phyloP scores from a whole-genome alignment of 768 basidiomycete genomes.

The Gyrodon lividus region DNA sequence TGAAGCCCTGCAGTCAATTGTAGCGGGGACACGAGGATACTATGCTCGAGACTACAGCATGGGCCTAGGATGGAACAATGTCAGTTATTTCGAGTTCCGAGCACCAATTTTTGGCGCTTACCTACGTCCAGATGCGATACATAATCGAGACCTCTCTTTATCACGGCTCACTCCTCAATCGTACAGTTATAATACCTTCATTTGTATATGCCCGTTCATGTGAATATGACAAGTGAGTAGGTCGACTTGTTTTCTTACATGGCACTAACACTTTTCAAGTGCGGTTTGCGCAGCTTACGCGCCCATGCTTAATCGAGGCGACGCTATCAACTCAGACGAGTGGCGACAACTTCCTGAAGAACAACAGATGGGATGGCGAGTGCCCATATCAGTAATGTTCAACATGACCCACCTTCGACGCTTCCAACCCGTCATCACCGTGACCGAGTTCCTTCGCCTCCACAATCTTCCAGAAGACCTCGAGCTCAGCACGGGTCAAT shows the following conservation, averaged over 20 bases:
- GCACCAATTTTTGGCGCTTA: conserved; percentile 1
- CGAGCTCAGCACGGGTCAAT: conserved; percentile 39
- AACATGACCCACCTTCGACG: conserved; percentile 41
- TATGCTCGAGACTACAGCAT: conserved; percentile 45
- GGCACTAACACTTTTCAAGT: conserved; percentile 16
- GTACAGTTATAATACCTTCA: conserved; percentile 43
- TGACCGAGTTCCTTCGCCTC: conserved; percentile 43
- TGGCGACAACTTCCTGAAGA: conserved; percentile 41
- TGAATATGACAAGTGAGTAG: conserved; percentile 31
- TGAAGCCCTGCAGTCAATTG: conserved; percentile 33
- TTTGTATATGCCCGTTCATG: conserved; percentile 47
- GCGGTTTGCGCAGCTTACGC: conserved; percentile 40
- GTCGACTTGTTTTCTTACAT: not conserved
- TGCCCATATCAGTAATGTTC: conserved; percentile 40
- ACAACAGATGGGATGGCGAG: conserved; percentile 35
- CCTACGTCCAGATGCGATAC: conserved; percentile 40
- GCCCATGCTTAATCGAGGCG: conserved; percentile 44
- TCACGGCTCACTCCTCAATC: conserved; percentile 43
- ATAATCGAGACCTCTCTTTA: conserved; percentile 46
- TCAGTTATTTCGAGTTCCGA: conserved; percentile 18
- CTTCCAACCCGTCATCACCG: conserved; percentile 39
- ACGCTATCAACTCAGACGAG: conserved; percentile 41
- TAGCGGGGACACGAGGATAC: conserved; percentile 40
- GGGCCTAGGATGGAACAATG: conserved; percentile 49
- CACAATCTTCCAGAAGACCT: conserved; percentile 34